phyloP scores from a whole-genome alignment of 2,329 filamentous ascomycete genomes.

The Botrytis paeoniae region DNA sequence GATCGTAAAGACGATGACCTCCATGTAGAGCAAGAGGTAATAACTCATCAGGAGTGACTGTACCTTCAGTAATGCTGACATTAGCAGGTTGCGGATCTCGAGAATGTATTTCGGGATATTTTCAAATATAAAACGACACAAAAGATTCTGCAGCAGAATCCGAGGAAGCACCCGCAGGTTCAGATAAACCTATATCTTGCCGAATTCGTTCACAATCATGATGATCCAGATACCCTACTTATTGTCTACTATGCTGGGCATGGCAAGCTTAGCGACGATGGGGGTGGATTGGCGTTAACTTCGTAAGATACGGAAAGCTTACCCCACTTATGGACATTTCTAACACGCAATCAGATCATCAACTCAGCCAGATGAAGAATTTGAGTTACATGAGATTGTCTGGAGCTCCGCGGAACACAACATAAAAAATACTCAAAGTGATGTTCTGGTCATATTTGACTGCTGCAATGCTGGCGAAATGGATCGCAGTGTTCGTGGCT shows the following conservation, averaged over 20 bases:
- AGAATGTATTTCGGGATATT: neutral
- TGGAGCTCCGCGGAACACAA: constrained; percentile 3
- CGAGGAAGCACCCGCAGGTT: neutral
- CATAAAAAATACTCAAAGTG: constrained; percentile 14
- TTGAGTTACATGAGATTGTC: constrained; percentile 5
- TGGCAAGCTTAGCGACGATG: neutral
- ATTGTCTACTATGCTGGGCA: constrained; percentile 17
- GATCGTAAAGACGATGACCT: constrained; percentile 11
- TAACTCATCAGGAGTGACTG: rapidly evolving
- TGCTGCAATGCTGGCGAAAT: constrained; percentile 27
- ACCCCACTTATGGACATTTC: neutral
- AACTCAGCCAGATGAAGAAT: neutral
- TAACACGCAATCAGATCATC: neutral
- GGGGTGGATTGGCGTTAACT: neutral
- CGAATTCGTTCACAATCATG: neutral
- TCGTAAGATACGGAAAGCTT: neutral
- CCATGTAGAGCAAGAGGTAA: constrained; percentile 9
- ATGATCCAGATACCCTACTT: neutral
- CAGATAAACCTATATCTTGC: neutral
- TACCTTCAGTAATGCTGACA: neutral
- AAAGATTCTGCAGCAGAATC: constrained; percentile 1
- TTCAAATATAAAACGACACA: constrained; percentile 6
- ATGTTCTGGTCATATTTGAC: constrained; percentile 28
- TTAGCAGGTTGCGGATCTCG: constrained; percentile 2
- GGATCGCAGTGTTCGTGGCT: neutral